Evolutionary conservation across 345 rosid species (phyloP), one percentile per base, ranked within the genome.

Genomic region (Isatis tinctoria): DNA sequence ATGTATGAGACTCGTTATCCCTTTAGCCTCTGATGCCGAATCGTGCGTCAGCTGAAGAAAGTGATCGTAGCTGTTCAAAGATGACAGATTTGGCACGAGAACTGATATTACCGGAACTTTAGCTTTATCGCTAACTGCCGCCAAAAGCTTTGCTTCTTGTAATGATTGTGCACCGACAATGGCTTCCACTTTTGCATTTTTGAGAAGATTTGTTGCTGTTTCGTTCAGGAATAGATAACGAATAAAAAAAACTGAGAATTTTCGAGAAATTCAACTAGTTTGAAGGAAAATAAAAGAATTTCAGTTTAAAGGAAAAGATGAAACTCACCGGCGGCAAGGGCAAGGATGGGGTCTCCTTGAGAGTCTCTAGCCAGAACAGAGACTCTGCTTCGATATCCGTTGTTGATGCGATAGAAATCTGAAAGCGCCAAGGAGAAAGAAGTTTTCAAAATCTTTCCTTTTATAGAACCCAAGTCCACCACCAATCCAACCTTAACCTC

Each of bases 31-130:
- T 45, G 74, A 67, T 3, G 12, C 0, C 2, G 74, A 35, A 40
- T 71, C 80, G 12, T 68, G 60, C 1, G 70, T 51, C 5, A 48
- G 13, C 24, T 77, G 80, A 58, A 77, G 8, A 24, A 64, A 59
- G 52, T 77, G 60, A 41, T 65, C 27, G 20, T 57, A 44, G 4
- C 65, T 53, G 11, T 22, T 54, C 10, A 67, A 73, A 3, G 69
- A 47, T 1, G 20, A 39, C 2, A 26, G 14, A 1, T 8, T 16
- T 30, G 56, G 37, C 8, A 30, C 10, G 4, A 62, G 18, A 54
- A 69, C n/a, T 30, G 77, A 80, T 35, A 80, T 28, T 11, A 80
- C 18, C 0, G 77, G 83, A 60, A 81, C 69, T 60, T 53, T 68
- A 6, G 73, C 62, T 52, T 60, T 64, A 9, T 74, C 51, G 4